Base-by-base conservation (phyloP, 139 green algal species). In the Desmodesmus armatus region DNA sequence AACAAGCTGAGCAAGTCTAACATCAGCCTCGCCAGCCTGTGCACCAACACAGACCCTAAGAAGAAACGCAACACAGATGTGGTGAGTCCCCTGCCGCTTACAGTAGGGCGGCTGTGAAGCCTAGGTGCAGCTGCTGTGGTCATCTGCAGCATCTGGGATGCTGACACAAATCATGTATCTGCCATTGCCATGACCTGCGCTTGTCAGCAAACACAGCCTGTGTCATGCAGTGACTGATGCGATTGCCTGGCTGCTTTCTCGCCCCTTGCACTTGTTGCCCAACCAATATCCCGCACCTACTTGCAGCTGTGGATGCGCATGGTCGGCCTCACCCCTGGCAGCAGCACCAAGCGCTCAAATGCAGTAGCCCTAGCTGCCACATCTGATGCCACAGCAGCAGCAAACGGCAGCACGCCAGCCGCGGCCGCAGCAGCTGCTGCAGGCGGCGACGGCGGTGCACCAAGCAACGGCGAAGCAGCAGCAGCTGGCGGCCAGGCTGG, bases 281-380 rank as follows among this genome's bases (percentile, higher is more conserved):
- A n/a, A 35, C 33, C 67, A 63, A 25, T 27, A 5, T 60, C 37
- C 5, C 15, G 37, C 71, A 62, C 40, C 40, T 75, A 27, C 11
- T 39, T 69, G 58, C 89, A 92, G 89, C 60, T 89, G 44, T 92
- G 89, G 89, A 92, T 92, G 89, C 83, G 86, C 13, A 89, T 62
- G n/a, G 75, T 92, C 11, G 89, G 89, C 33, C 47, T 91, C 3
- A 35, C 71, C 13, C 85, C 72, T 47, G 58, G 55, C 39, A 60
- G 21, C 47, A 67, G 35, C 65, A 27, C 0, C 79, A 29, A 37
- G 35, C 29, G 1, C 23, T 35, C 74, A 84, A 23, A 27, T 76
- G 74, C 43, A 58, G 33, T 71, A 65, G 43, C 65, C 33, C 23
- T 76, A 73, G 69, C 67, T 35, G 49, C 66, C 66, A 47, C 70